Conservation (phyloP, 768 basidiomycete genomes). For the Mycena haematopus region DNA sequence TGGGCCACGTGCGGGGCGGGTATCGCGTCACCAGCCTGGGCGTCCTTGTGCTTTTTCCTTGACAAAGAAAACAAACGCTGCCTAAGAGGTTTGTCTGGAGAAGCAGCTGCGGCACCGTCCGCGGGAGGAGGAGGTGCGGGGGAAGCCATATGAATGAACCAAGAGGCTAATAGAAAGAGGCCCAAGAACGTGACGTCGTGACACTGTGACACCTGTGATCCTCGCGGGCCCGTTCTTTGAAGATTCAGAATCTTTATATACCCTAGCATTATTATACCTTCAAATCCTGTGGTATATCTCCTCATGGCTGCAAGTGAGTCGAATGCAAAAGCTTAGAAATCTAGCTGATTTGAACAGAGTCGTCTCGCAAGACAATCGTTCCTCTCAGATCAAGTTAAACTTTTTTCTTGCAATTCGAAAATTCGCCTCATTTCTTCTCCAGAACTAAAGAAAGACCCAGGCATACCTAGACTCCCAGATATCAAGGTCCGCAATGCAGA, state of each 20-base stretch:
- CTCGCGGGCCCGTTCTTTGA: neutral
- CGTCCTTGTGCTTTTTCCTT: conserved; percentile 30
- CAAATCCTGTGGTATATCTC: too few relatives aligned
- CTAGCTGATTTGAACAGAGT: conserved; percentile 16
- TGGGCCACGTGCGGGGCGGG: conserved; percentile 29
- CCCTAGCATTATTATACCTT: too few relatives aligned
- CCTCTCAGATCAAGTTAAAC: conserved; percentile 31
- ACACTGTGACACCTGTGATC: neutral
- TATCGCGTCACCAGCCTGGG: conserved; percentile 27
- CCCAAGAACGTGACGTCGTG: neutral
- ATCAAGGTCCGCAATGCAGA: conserved; percentile 66
- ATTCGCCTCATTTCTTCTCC: neutral
- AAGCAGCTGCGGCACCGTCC: conserved; percentile 11
- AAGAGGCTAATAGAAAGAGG: conserved; percentile 7
- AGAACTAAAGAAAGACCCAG: conserved; percentile 92
- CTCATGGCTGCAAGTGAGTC: conserved; percentile 26
- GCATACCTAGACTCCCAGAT: conserved; percentile 82
- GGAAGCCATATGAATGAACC: conserved; percentile 4
- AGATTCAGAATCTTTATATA: too few relatives aligned
- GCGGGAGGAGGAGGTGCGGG: conserved; percentile 12
- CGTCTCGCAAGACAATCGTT: conserved; percentile 16
- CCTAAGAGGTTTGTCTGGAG: conserved; percentile 22
- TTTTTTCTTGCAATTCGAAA: neutral
- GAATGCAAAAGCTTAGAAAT: neutral
- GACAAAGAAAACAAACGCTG: conserved; percentile 31